phyloP scores from a whole-genome alignment of 2,329 filamentous ascomycete species.

The Alternaria infectoria region DNA sequence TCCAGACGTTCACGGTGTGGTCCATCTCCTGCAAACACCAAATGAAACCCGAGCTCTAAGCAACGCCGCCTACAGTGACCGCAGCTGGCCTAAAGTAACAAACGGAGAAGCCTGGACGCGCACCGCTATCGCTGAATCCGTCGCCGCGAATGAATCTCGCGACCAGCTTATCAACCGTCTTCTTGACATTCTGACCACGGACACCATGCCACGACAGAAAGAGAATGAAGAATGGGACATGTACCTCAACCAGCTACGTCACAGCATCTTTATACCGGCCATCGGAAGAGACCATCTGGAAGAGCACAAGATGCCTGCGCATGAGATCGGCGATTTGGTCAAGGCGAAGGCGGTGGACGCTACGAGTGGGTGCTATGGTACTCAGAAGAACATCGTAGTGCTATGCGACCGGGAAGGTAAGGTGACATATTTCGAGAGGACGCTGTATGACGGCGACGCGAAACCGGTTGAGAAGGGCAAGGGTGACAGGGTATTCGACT shows the following conservation, averaged over 20 bases:
- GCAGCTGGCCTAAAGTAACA: slow-evolving; percentile 67
- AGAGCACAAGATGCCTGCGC: slow-evolving; percentile 44
- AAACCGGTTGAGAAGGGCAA: slow-evolving; percentile 54
- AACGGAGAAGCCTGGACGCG: slow-evolving; percentile 62
- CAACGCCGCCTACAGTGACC: slow-evolving; percentile 66
- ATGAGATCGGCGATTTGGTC: slow-evolving; percentile 51
- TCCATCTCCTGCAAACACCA: slow-evolving; percentile 56
- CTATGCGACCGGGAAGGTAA: slow-evolving; percentile 62
- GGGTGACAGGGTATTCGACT: slow-evolving; percentile 57
- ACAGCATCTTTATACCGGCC: slow-evolving; percentile 67
- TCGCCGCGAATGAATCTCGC: slow-evolving; percentile 52
- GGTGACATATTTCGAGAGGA: slow-evolving; percentile 68
- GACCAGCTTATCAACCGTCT: slow-evolving; percentile 60
- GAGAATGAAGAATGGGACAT: slow-evolving; percentile 59
- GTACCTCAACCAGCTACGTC: slow-evolving; percentile 62
- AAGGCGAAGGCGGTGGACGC: slow-evolving; percentile 41
- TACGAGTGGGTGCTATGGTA: slow-evolving; percentile 65
- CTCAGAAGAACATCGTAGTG: slow-evolving; percentile 68
- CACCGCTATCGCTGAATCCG: slow-evolving; percentile 56
- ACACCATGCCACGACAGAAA: slow-evolving; percentile 61
- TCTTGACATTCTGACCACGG: slow-evolving; percentile 59
- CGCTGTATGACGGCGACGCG: slow-evolving; percentile 62
- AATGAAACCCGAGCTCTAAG: slow-evolving; percentile 65
- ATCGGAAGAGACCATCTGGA: slow-evolving; percentile 57
- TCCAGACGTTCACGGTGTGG: slow-evolving; percentile 56